Evolutionary conservation across 1,284 basidiomycete genomes (phyloP), one percentile per base, ranked within the genome.

Genomic region (Laetiporus sulphureus): DNA sequence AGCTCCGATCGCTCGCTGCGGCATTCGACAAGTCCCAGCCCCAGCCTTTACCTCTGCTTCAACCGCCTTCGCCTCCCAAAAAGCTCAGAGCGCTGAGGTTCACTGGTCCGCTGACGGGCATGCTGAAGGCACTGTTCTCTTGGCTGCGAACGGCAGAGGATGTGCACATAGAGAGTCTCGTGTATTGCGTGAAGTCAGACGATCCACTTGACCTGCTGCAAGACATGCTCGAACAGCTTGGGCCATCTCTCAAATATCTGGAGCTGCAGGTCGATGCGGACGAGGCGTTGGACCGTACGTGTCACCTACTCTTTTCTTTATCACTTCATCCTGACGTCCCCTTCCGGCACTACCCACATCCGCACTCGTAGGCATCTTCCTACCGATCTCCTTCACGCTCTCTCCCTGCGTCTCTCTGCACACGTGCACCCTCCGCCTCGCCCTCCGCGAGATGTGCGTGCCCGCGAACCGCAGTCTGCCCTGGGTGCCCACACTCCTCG

Each of bases 401-500:
- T 27, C 25, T 2, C 15, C 30, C 12, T 49, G 49, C n/a, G 15
- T 39, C 8, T 31, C 34, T 20, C 38, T 56, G 19, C 47, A 38
- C 20, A 25, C 38, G n/a, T 48, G 46, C 35, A 25, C 23, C n/a
- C 36, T 56, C 7, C 27, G 19, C 2, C 40, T 56, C 36, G 35
- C 41, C 18, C 36, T 52, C 20, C 48, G 45, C 13, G 50, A 48
- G 34, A 53, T 56, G 54, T 51, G 44, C 39, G 52, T 53, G n/a
- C 33, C 38, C 4, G 41, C 32, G 19, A 54, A 53, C 40, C 38
- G 29, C 4, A 45, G 46, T 11, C 35, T 56, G 8, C 45, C 42
- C 4, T 49, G 46, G 47, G 45, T 53, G 15, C 27, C 38, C 34
- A 22, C 20, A 3, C 34, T 53, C 16, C 35, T 54, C 39, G 15